Base-by-base conservation (phyloP, 2,329 filamentous ascomycete genomes). In the Hypoxylon rubiginosum region DNA sequence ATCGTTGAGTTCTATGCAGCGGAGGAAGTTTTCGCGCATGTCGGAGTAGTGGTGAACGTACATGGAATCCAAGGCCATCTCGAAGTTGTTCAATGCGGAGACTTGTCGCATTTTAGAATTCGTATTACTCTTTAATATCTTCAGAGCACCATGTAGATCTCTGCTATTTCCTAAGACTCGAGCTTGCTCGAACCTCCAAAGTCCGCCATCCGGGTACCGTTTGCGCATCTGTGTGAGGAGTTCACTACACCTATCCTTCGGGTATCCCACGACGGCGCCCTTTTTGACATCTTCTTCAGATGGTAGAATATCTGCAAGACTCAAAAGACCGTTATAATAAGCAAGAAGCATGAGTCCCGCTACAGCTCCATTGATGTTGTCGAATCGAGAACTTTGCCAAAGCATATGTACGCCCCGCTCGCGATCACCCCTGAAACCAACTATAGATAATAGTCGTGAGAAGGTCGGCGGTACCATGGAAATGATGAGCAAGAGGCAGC, bases 391-490 rank as follows among this genome's bases (percentile, higher is more conserved):
- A 11, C 93, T 92, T 76, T 92, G 90, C 96, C 96, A 99, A 4
- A 99, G 88, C 88, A 97, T 91, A 41, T 86, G 84, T 32, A 97
- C 85, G 9, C 94, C 96, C 41, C 91, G 86, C 67, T 93, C 89
- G 46, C 94, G 90, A 76, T 98, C 94, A 32, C 96, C 96, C 66
- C 88, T 90, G 81, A 98, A 98, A 0, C 96, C 96, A 30, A 97
- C 91, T 45, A 98, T 91, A 64, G 91, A 92, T 3, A 98, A 84
- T 0, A 99, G 86, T 60, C 89, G 91, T n/a, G 88, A 91, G 78
- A 98, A 97, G 0, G 94, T 89, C 0, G 96, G 96, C 0, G 96
- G 97, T 0, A 98, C 90, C 82, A 98, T 91, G 11, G 93, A 97
- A n/a, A 98, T 90, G 58, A 98, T 84, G 1, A 98, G 84, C 13